Percentiles rank a stretch among this genome's conserved stretches.
Conservation (phyloP, 2,329 filamentous ascomycete species). For the Nothomitra cinnamomea region DNA sequence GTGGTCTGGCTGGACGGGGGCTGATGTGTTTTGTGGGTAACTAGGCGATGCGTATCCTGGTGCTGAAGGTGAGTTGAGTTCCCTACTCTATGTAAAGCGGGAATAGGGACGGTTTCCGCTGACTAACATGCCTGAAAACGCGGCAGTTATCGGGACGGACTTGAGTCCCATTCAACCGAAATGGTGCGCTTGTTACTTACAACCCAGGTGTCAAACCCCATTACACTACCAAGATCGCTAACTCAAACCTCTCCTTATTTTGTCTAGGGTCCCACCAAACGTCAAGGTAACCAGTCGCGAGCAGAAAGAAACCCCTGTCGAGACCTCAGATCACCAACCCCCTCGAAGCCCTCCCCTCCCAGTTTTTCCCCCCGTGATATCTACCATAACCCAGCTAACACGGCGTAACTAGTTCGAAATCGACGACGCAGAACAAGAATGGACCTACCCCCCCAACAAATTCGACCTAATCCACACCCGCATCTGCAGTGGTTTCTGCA, state of each 20-base stretch:
- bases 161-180: conserved; percentile 9
- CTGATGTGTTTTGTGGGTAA: no score
- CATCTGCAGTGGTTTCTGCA: conserved; percentile 6
- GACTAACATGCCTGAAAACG: background rate
- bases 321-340: no score
- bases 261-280: background rate
- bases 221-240: background rate
- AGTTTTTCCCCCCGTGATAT: no score
- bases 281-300: no score
- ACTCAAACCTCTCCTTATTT: background rate
- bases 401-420: conserved; percentile 2
- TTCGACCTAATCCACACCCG: conserved; percentile 9
- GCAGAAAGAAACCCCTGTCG: no score
- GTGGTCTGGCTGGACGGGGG: no score
- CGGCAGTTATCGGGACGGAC: conserved; percentile 7
- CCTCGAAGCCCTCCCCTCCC: no score
- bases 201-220: background rate
- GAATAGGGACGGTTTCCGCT: background rate
- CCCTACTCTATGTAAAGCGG: background rate
- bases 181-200: no score
- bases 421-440: conserved; percentile 7
- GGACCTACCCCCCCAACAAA: conserved; percentile 5
- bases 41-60: background rate
- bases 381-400: background rate
- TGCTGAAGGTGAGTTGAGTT: background rate